phyloP scores from a whole-genome alignment of 1,284 basidiomycete genomes.

The Microstroma glucosiphilum region DNA sequence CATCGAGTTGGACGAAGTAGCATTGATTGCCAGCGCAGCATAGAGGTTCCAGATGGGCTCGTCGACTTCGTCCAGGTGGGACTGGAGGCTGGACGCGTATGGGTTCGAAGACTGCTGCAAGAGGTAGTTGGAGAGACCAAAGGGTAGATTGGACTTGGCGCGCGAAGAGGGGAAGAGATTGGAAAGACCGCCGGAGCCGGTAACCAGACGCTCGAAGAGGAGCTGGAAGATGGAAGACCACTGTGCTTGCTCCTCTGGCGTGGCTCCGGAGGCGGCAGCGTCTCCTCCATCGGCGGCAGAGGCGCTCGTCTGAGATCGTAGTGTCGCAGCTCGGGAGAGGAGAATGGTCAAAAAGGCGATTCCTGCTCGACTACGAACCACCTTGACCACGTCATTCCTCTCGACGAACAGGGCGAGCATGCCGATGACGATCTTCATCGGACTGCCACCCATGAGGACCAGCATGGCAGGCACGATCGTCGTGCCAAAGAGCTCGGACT shows the following conservation, averaged over 20 bases:
- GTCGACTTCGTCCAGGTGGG: conserved; percentile 54
- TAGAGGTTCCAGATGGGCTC: conserved; percentile 89
- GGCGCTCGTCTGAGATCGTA: conserved; percentile 60
- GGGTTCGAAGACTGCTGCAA: background rate
- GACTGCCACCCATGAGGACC: conserved; percentile 69
- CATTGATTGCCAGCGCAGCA: conserved; percentile 78
- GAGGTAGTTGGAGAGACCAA: conserved; percentile 54
- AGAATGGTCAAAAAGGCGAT: conserved; percentile 86
- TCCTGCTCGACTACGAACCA: conserved; percentile 73
- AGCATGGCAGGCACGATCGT: conserved; percentile 81
- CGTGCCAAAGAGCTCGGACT: conserved; percentile 81
- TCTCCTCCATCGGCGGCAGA: conserved; percentile 9
- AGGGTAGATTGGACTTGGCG: conserved; percentile 58
- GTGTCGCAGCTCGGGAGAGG: conserved; percentile 80
- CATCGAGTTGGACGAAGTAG: conserved; percentile 60
- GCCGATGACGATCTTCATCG: conserved; percentile 76
- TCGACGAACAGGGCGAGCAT: conserved; percentile 77
- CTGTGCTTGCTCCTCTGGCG: conserved; percentile 70
- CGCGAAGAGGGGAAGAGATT: conserved; percentile 85
- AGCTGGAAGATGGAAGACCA: conserved; percentile 70
- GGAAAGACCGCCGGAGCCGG: conserved; percentile 59
- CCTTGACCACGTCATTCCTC: conserved; percentile 66
- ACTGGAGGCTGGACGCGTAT: conserved; percentile 53
- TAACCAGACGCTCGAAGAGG: conserved; percentile 70
- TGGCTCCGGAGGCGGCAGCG: conserved; percentile 32